phyloP scores from a whole-genome alignment of 345 rosid genomes.

The Tarenaya hassleriana region DNA sequence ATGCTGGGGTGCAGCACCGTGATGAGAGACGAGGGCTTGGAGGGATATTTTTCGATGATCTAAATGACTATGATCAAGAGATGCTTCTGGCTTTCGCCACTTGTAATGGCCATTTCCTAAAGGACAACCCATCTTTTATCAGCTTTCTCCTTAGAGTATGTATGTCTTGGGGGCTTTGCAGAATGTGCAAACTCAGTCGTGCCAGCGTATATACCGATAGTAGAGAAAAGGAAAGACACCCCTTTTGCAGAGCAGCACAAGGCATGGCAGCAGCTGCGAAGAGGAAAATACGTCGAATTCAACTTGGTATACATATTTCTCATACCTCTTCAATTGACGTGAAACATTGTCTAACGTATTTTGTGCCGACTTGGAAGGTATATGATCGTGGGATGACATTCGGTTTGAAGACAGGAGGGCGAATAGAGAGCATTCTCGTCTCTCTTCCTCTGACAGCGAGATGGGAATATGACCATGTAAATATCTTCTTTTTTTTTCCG shows the following conservation, averaged over 20 bases:
- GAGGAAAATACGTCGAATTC: conserved; percentile 96
- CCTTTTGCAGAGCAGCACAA: conserved; percentile 72
- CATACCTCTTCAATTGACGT: neutral
- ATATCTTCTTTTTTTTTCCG: conserved; percentile 18
- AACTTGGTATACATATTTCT: conserved; percentile 56
- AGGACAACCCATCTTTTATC: neutral
- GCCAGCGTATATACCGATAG: conserved; percentile 85
- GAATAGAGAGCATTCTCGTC: conserved; percentile 96
- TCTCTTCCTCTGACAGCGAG: conserved; percentile 89
- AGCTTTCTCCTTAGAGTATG: neutral
- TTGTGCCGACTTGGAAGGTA: conserved; percentile 40
- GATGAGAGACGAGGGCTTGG: conserved; percentile 96
- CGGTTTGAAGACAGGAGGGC: conserved; percentile 94
- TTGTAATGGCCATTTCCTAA: conserved; percentile 39
- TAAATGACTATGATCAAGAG: conserved; percentile 83
- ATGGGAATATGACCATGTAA: conserved; percentile 97
- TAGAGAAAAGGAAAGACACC: conserved; percentile 72
- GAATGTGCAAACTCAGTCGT: conserved; percentile 92
- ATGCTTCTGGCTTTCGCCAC: conserved; percentile 92
- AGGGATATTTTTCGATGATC: conserved; percentile 95
- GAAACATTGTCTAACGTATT: conserved; percentile 10
- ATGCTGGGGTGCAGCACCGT: conserved; percentile 60
- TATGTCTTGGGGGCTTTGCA: conserved; percentile 24
- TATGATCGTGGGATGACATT: conserved; percentile 97
- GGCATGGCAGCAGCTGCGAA: conserved; percentile 94